Evolutionary conservation across 805 yeast genomes (phyloP), one percentile per base, ranked within the genome.

Genomic region (Saturnispora ahearnii): DNA sequence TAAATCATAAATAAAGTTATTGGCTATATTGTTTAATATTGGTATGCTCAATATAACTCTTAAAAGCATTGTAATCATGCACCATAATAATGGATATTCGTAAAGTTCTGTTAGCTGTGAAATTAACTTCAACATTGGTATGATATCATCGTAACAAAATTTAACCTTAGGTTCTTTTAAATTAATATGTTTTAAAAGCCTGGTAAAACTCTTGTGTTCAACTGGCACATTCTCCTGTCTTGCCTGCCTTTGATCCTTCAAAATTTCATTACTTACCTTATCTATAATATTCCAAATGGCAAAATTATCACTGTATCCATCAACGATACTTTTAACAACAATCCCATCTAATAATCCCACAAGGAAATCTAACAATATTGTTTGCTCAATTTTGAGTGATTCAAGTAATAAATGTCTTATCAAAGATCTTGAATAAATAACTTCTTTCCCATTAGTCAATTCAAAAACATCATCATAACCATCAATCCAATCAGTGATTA

Each of bases 281-380:
- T 62, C 63, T 26, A 73, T 55, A 4, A 77, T 60, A 30, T 72
- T 76, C 68, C 79, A 73, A 2, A 78, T 54, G 60, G 74, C 70
- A 62, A 74, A 78, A n/a, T 77, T 77, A 49, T 77, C 78, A 9
- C 73, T 64, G 13, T 77, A 51, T 55, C 74, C 74, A 6, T 70
- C 73, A 5, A 74, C 58, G 1, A 70, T 55, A 50, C 69, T 75
- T 40, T 61, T 61, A 40, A 78, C 48, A 0, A 73, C 64, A 41
- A 76, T 55, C 42, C 76, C 79, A 24, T 70, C 65, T 12, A 76
- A 38, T 4, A 78, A 50, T 1, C 73, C 60, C 4, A 67, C 55
- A 5, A 76, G 49, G 45, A 78, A 70, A 24, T 67, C 60, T 5
- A 59, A 55, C 2, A 73, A 71, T 9, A 74, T 53, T 4, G 60